These are phyloP conservation scores for Cryptococcus neoformans DNA, from an alignment of 1,284 basidiomycete species.

Conservation along the genomic window DNA sequence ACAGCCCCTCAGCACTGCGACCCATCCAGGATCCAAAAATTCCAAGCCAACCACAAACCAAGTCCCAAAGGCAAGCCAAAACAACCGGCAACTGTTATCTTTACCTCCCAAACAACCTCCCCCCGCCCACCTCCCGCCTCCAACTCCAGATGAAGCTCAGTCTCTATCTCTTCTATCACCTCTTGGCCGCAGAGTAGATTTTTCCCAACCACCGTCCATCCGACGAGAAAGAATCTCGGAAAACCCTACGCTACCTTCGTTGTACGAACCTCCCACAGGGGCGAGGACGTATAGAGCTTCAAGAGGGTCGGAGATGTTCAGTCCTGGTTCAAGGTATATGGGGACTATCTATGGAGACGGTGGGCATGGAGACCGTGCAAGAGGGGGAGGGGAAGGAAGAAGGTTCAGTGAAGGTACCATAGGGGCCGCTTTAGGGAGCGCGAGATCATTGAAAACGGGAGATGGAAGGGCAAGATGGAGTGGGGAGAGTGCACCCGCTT, in stretches of 20 bases:
- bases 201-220: not conserved
- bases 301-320: not conserved
- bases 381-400: not conserved
- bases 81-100: not conserved
- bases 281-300: constrained; percentile 10
- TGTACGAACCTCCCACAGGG: constrained; percentile 19
- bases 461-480: not conserved
- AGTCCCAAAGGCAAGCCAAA: not conserved
- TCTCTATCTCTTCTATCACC: too few species aligned
- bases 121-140: constrained; percentile 1
- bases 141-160: not conserved
- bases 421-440: constrained; percentile 11
- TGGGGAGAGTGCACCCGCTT: not conserved
- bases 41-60: not conserved
- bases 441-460: not conserved
- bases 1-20: not conserved
- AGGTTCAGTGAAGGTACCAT: constrained; percentile 1
- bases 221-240: not conserved
- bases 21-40: not conserved
- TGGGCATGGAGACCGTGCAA: too few species aligned
- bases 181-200: not conserved
- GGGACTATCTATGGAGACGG: not conserved
- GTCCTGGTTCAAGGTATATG: not conserved
- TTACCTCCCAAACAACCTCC: not conserved
- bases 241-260: constrained; percentile 10